Evolutionary conservation across 73 alveolate species (phyloP).

Genomic region (Diophrys sp.): DNA sequence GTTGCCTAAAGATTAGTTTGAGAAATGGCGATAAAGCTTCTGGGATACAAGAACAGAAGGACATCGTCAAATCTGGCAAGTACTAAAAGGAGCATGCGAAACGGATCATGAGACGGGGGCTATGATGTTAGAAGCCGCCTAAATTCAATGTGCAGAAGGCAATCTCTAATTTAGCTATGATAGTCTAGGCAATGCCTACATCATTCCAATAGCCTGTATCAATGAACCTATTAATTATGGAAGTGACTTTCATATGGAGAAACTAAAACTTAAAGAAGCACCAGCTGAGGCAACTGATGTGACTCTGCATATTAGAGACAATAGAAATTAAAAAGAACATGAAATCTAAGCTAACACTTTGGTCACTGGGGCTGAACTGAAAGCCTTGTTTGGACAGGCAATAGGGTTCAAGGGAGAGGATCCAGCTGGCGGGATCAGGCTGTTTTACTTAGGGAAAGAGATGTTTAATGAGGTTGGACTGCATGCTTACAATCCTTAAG

Average conservation of each 20-base stretch:
- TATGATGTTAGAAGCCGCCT: constrained; percentile 42
- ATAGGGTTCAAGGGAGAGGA: background rate
- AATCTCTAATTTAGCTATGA: constrained; percentile 17
- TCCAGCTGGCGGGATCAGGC: constrained; percentile 6
- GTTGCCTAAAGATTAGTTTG: background rate
- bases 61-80: constrained; percentile 23
- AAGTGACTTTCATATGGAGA: constrained; percentile 34
- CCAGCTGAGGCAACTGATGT: constrained; percentile 2
- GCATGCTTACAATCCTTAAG: background rate
- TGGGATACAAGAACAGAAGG: constrained; percentile 49
- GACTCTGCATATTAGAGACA: background rate
- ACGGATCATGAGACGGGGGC: constrained; percentile 47
- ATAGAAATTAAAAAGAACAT: constrained; percentile 1
- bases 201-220: constrained; percentile 49
- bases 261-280: constrained; percentile 24
- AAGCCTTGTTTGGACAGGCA: constrained; percentile 2
- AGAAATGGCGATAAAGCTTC: background rate
- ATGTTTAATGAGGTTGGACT: constrained; percentile 13
- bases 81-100: constrained; percentile 36
- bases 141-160: constrained; percentile 35
- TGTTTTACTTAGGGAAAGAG: constrained; percentile 29
- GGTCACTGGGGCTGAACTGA: background rate
- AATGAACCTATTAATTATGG: constrained; percentile 54
- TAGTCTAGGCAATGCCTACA: constrained; percentile 23
- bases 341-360: background rate